Base-by-base conservation (phyloP, 2,329 filamentous ascomycete genomes). In the Chaetomiaceae sp. region DNA sequence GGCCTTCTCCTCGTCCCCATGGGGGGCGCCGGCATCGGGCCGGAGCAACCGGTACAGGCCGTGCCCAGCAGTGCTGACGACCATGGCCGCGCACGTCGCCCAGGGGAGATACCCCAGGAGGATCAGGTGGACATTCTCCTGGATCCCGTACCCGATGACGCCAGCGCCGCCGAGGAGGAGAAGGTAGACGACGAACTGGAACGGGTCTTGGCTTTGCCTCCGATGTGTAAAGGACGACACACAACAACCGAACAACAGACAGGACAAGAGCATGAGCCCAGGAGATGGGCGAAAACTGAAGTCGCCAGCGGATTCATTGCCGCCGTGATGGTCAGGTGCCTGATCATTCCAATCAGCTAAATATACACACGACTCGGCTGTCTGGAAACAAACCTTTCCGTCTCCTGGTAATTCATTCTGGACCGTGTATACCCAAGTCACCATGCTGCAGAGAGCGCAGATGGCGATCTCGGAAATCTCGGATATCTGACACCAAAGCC, bases 181-280 rank as follows among this genome's bases (percentile, higher is more conserved):
- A 5, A 63, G 20, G 37, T 68, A 68, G 8, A 70, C 58, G 13
- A 62, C 50, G 9, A 61, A 55, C 49, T 70, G 68, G 20, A 61
- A 62, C 19, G 44, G 57, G 40, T 70, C 66, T 21, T 56, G 21
- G 7, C 55, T 59, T 39, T 67, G 65, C 14, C 62, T 61, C 27
- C 68, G 61, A 31, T 68, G 66, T 2, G 61, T 55, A 48, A 68
- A 70, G 0, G 67, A 68, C 10, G 67, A 68, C 8, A 68, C 63
- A 5, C 64, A 63, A 37, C 61, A 67, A 6, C 68, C 68, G 17
- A 70, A 63, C 3, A 66, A 50, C 14, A 70, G 44, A 50, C 65
- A 68, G 10, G 65, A 65, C 19, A 47, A 54, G 13, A 70, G 60
- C 61, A 69, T 65, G 21, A 66, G 38, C 14, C 55, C 55, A 8